phyloP scores from a whole-genome alignment of 306 rosid species.

The Luffa acutangula region DNA sequence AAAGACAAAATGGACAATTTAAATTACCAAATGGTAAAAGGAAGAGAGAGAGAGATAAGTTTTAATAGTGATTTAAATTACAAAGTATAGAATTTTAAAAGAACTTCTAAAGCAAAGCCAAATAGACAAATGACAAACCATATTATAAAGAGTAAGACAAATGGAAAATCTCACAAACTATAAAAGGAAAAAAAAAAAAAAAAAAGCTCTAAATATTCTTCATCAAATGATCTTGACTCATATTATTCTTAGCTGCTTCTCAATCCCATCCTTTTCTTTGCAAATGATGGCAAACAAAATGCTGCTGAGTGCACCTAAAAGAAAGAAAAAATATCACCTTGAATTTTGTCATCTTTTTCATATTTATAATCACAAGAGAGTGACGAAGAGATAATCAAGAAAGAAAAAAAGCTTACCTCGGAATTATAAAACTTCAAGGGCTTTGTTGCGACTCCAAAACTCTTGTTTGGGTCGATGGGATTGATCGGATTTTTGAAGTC shows the following conservation, averaged over 20 bases:
- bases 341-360: neutral
- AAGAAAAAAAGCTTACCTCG: slow-evolving; percentile 20
- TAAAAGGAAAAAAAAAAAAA: neutral
- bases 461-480: slow-evolving; percentile 23
- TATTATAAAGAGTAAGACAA: too few species aligned
- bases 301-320: slow-evolving; percentile 50
- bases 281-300: slow-evolving; percentile 66
- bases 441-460: slow-evolving; percentile 30
- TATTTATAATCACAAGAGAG: neutral
- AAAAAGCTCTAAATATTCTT: neutral
- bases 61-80: too few species aligned
- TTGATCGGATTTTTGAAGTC: slow-evolving; percentile 52
- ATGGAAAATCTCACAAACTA: neutral
- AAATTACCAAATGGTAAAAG: too few species aligned
- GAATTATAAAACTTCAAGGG: slow-evolving; percentile 59
- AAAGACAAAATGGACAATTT: too few species aligned
- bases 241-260: neutral
- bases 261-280: slow-evolving; percentile 22
- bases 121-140: too few species aligned
- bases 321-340: neutral
- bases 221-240: neutral
- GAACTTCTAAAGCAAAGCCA: too few species aligned
- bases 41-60: too few species aligned
- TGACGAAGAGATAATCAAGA: neutral
- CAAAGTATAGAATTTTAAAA: too few species aligned